Base-by-base conservation (phyloP, 495 filamentous ascomycete species). In the Penicillium nucicola region DNA sequence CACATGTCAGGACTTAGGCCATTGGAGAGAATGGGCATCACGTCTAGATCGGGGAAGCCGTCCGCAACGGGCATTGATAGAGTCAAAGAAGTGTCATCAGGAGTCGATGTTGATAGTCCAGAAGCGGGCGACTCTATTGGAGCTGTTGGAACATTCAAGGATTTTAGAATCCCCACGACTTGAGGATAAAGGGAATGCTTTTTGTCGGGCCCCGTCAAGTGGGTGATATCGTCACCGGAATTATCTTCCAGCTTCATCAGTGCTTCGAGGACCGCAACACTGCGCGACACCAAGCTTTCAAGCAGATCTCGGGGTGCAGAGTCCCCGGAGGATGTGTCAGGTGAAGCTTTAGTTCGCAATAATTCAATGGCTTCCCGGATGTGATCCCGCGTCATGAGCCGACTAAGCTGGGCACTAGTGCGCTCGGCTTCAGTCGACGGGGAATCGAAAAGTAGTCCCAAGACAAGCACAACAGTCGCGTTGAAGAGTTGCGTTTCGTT, bases 171-270 rank as follows among this genome's bases (percentile, higher is more conserved):
- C 30, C 37, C 30, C 14, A 11, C 39, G 4, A 23, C 48, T 28
- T 34, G 39, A 18, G 5, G 37, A 20, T 30, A 5, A 39, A 36
- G 18, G 28, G 38, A 15, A 43, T 11, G 17, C 22, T 49, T 49
- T 15, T 40, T 20, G 36, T 33, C 41, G 17, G 40, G 31, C 17
- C 14, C 23, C 14, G 40, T 13, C 30, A 31, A 7, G 23, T 13
- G 14, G 5, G 30, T 30, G 0, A 3, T 1, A 41, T 8, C 11
- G 11, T 33, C 22, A 18, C 13, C 20, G 22, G 45, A 42, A 8
- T 55, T 48, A n/a, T 58, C 56, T 42, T 65, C 62, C 30, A 65
- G 36, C 4, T 60, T 56, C 53, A 62, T 57, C 40, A 65, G 34
- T 17, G 59, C 56, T 28, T 65, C 58, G 11, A 65, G 56, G 15